Evolutionary conservation across 768 basidiomycete genomes (phyloP).

Genomic region (Boletus subparvulus): DNA sequence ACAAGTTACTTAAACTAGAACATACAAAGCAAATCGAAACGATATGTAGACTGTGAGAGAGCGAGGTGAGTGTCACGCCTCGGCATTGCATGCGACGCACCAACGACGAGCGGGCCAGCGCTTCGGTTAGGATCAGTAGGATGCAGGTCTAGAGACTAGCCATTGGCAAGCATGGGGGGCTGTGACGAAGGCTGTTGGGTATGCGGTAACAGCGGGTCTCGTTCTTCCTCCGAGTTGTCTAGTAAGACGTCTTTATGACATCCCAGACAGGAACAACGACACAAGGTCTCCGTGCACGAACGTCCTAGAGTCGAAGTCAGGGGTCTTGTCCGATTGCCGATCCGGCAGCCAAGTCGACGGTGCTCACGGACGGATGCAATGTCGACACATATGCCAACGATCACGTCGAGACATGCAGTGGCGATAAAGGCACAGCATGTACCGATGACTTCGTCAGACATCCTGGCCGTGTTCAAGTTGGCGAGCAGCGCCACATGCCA

Average conservation of each 20-base stretch:
- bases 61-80: not conserved
- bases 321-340: no score
- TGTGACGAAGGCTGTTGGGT: conserved; percentile 23
- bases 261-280: conserved; percentile 19
- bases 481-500: not conserved
- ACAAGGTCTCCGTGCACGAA: conserved; percentile 25
- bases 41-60: not conserved
- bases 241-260: not conserved
- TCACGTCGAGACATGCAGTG: conserved; percentile 22
- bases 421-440: conserved; percentile 18
- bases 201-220: conserved; percentile 19
- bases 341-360: no score
- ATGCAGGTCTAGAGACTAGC: not conserved
- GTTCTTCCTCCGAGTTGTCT: conserved; percentile 20
- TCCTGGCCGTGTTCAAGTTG: not conserved
- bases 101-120: not conserved
- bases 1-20: not conserved
- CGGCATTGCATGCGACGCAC: not conserved
- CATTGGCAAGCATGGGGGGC: conserved; percentile 22
- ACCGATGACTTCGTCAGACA: conserved; percentile 23
- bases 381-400: conserved; percentile 26
- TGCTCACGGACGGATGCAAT: conserved; percentile 24
- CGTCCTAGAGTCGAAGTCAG: conserved; percentile 8
- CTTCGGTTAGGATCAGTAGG: not conserved
- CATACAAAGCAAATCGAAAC: not conserved